phyloP scores from a whole-genome alignment of 306 rosid genomes.

The Abrus precatorius region DNA sequence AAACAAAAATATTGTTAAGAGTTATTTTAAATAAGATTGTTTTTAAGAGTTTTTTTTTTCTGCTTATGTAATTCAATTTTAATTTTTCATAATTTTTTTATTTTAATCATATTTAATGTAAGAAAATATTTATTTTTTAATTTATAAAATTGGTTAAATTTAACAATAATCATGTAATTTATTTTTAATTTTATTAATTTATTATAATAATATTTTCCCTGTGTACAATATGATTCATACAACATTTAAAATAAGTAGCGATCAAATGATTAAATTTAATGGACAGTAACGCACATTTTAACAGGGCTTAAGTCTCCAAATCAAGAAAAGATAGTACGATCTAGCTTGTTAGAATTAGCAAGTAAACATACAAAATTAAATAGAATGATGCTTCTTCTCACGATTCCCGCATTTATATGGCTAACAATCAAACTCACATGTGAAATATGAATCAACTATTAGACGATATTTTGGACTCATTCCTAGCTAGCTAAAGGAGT shows the following conservation, averaged over 20 bases:
- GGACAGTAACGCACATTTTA: neutral
- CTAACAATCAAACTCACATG: neutral
- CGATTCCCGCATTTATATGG: neutral
- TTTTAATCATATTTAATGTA: too few relatives aligned
- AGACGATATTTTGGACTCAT: neutral
- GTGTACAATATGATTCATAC: neutral
- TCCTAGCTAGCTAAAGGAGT: constrained; percentile 1
- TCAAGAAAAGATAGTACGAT: neutral
- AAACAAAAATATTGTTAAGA: too few relatives aligned
- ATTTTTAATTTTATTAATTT: too few relatives aligned
- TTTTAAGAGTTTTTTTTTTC: too few relatives aligned
- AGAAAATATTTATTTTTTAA: too few relatives aligned
- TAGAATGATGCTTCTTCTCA: neutral
- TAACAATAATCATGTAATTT: too few relatives aligned
- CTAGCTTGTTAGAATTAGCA: neutral
- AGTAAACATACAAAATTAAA: constrained; percentile 11
- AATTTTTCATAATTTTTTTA: too few relatives aligned
- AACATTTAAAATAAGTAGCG: neutral
- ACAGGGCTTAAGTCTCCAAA: neutral
- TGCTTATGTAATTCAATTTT: too few relatives aligned
- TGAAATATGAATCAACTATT: neutral
- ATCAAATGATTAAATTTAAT: neutral
- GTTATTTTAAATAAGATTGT: too few relatives aligned
- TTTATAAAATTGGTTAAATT: too few relatives aligned
- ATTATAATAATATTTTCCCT: too few relatives aligned